Evolutionary conservation across 1,139 yeast species (phyloP).

Genomic region (Candida sanyaensis): DNA sequence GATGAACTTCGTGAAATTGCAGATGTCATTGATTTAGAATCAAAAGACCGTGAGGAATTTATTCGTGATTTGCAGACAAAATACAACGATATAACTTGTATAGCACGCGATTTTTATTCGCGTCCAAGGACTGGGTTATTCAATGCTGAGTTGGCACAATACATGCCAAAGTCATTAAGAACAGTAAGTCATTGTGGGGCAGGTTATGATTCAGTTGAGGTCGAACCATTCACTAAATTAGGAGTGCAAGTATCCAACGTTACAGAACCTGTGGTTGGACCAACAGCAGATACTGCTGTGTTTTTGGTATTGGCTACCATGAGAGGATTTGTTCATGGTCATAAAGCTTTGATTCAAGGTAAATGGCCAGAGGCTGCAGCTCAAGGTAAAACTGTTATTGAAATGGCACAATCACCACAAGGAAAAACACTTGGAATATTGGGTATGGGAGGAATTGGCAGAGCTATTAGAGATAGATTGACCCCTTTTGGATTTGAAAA

Average conservation of each 20-base stretch:
- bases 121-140: constrained; percentile 62
- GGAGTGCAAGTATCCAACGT: constrained; percentile 71
- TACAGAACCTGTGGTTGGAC: constrained; percentile 68
- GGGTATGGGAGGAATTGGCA: constrained; percentile 79
- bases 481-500: constrained; percentile 64
- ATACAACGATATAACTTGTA: constrained; percentile 45
- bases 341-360: constrained; percentile 51
- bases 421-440: constrained; percentile 63
- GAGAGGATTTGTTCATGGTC: constrained; percentile 56
- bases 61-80: constrained; percentile 49
- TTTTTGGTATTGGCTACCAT: constrained; percentile 63
- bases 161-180: constrained; percentile 61
- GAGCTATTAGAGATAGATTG: constrained; percentile 61
- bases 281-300: constrained; percentile 81
- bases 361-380: constrained; percentile 44
- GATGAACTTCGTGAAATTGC: constrained; percentile 45
- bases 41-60: constrained; percentile 49
- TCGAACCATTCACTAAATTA: constrained; percentile 43
- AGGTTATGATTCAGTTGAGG: constrained; percentile 84
- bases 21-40: constrained; percentile 47
- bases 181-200: constrained; percentile 83
- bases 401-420: constrained; percentile 51
- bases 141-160: constrained; percentile 66
- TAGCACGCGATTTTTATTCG: constrained; percentile 54
- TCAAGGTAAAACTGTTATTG: constrained; percentile 24